Percentiles rank a stretch among this genome's conserved stretches.
These are phyloP conservation scores for Wickerhamomyces mucosus DNA, from an alignment of 805 yeast genomes.

Conservation along the genomic window DNA sequence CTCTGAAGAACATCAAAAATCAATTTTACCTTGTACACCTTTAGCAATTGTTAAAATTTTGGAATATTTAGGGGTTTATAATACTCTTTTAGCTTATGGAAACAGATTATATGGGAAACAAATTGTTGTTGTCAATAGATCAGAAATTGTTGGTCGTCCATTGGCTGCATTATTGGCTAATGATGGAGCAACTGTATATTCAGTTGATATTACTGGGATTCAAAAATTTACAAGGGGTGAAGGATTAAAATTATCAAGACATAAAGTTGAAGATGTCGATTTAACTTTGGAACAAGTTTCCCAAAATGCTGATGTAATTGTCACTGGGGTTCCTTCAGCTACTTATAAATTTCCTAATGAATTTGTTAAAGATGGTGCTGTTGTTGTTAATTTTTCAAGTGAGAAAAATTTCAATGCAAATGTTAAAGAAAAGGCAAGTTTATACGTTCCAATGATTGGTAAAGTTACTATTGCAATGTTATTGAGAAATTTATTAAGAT, in stretches of 20 bases:
- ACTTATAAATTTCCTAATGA: slow-evolving; percentile 80
- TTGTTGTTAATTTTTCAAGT: slow-evolving; percentile 82
- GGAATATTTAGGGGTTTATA: slow-evolving; percentile 85
- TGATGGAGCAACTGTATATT: slow-evolving; percentile 94
- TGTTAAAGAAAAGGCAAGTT: slow-evolving; percentile 76
- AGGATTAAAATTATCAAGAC: slow-evolving; percentile 72
- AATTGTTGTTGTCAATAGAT: slow-evolving; percentile 80
- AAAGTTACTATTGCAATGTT: slow-evolving; percentile 95
- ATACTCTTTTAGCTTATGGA: slow-evolving; percentile 73
- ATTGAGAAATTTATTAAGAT: slow-evolving; percentile 76
- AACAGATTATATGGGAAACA: slow-evolving; percentile 91
- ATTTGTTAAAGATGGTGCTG: slow-evolving; percentile 77
- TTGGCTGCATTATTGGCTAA: slow-evolving; percentile 92
- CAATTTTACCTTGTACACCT: slow-evolving; percentile 94
- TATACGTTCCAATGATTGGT: slow-evolving; percentile 93
- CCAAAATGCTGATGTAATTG: slow-evolving; percentile 75
- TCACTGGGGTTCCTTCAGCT: slow-evolving; percentile 91
- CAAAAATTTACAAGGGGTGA: slow-evolving; percentile 94
- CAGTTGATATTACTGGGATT: slow-evolving; percentile 79
- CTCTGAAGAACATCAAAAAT: slow-evolving; percentile 53
- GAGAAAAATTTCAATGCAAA: slow-evolving; percentile 79
- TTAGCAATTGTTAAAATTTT: slow-evolving; percentile 88
- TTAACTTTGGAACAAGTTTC: slow-evolving; percentile 55
- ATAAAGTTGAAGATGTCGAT: slow-evolving; percentile 60
- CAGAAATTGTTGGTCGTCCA: slow-evolving; percentile 97